Evolutionary conservation across 495 filamentous ascomycete species (phyloP), one percentile per base, ranked within the genome.

Genomic region (Hyaloscypha variabilis): DNA sequence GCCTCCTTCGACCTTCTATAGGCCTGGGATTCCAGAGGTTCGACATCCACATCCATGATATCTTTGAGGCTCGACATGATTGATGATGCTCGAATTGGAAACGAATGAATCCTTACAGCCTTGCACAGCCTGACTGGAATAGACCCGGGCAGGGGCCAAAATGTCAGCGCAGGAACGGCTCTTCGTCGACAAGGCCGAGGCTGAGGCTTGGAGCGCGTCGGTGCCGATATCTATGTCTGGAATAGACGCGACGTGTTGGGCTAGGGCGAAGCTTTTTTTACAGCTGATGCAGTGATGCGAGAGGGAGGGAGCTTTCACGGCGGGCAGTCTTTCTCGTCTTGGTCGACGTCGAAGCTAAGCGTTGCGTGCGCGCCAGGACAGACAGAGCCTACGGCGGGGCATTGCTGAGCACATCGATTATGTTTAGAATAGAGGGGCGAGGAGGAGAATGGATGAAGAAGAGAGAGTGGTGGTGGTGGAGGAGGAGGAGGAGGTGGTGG

Each of bases 41-140:
- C 69, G 21, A 72, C 70, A 58, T 71, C 73, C 26, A 69, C 71
- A 64, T 73, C 71, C 71, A 73, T 73, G n/a, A 75, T 71, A 70
- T 72, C 69, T 62, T 70, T 71, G 61, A 74, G 52, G 63, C 62
- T 70, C 42, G 67, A 68, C 72, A 74, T 74, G 54, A 56, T 46
- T 66, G 62, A 19, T 57, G 50, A 59, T 57, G 62, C 62, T 68
- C 51, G 59, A 66, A 60, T 62, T 72, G 57, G 70, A 69, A 72
- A 65, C 51, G 49, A 57, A 49, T 64, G 42, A 53, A 64, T 69
- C 64, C 57, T 62, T 64, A 54, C 49, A 65, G 54, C 55, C 36
- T 64, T 68, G 67, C 65, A 68, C 70, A 72, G 67, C 65, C 70
- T 64, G 59, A 66, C 65, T 52, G 39, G 58, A 66, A 68, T 63